Conservation (phyloP, 352 stramenopile species). For the Blastocystis sp. region DNA sequence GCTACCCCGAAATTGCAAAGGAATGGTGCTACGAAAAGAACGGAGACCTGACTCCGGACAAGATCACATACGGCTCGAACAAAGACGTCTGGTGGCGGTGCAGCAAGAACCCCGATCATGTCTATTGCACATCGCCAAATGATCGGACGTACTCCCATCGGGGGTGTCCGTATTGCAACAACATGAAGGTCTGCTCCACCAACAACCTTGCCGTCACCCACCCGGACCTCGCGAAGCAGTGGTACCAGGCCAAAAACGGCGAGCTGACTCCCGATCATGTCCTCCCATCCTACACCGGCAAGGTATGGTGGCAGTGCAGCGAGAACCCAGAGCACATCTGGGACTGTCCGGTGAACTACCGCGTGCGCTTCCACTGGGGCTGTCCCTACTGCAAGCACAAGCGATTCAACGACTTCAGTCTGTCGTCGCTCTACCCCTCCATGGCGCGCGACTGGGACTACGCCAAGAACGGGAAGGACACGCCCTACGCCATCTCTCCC, state of each 20-base stretch:
- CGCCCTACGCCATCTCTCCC: constrained; percentile 7
- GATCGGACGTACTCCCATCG: constrained; percentile 58
- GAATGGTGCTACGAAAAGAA: constrained; percentile 60
- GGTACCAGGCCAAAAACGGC: constrained; percentile 28
- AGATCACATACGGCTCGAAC: constrained; percentile 56
- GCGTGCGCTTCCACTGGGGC: constrained; percentile 43
- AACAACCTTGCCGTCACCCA: constrained; percentile 56
- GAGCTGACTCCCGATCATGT: constrained; percentile 19
- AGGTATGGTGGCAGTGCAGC: constrained; percentile 57
- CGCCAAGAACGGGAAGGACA: constrained; percentile 54
- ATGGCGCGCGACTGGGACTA: constrained; percentile 65
- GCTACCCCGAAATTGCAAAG: constrained; percentile 47
- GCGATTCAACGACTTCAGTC: constrained; percentile 48
- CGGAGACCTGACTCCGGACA: constrained; percentile 17
- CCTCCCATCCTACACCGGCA: constrained; percentile 51
- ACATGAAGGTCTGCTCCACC: constrained; percentile 5
- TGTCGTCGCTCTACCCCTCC: constrained; percentile 26
- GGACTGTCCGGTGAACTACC: constrained; percentile 50
- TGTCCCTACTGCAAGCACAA: constrained; percentile 62
- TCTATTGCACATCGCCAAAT: constrained; percentile 47
- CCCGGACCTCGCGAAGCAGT: constrained; percentile 19
- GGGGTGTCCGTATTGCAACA: constrained; percentile 56
- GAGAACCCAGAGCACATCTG: constrained; percentile 39
- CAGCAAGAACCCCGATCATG: constrained; percentile 25
- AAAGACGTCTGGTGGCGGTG: constrained; percentile 53